Evolutionary conservation across 73 alveolate genomes (phyloP).

Genomic region (Tetrahymena elliotti): DNA sequence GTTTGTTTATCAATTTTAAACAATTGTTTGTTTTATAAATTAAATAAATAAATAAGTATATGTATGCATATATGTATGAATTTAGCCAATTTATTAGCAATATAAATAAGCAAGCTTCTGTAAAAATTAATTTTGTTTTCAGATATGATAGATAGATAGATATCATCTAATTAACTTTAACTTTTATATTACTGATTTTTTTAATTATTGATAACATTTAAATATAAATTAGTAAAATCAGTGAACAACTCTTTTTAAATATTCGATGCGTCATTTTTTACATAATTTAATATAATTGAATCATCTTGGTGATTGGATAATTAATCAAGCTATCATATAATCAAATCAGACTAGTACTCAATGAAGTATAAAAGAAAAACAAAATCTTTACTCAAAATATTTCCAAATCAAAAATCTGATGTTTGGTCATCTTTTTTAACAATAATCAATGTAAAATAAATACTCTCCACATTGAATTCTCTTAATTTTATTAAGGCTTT

Average conservation of each 20-base stretch:
- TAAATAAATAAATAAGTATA: too few relatives aligned
- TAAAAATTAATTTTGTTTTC: not conserved
- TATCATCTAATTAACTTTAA: not conserved
- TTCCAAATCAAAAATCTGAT: not conserved
- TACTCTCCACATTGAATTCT: not conserved
- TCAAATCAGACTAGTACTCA: not conserved
- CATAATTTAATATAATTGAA: not conserved
- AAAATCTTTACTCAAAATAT: not conserved
- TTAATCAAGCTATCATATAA: not conserved
- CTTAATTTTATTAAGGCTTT: not conserved
- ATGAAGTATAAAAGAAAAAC: not conserved
- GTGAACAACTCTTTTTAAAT: not conserved
- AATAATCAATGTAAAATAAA: too few relatives aligned
- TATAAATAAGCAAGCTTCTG: not conserved
- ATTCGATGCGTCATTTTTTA: not conserved
- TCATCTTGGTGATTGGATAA: not conserved
- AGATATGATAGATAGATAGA: not conserved
- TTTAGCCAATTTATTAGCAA: not conserved
- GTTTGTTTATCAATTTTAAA: too few relatives aligned
- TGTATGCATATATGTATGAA: too few relatives aligned
- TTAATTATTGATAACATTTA: not conserved
- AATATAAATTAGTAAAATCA: not conserved
- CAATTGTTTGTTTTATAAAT: too few relatives aligned
- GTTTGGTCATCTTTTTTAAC: not conserved
- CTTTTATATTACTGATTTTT: not conserved